Base-by-base conservation (phyloP, 208 protist species). In the Acanthamoeba triangularis region DNA sequence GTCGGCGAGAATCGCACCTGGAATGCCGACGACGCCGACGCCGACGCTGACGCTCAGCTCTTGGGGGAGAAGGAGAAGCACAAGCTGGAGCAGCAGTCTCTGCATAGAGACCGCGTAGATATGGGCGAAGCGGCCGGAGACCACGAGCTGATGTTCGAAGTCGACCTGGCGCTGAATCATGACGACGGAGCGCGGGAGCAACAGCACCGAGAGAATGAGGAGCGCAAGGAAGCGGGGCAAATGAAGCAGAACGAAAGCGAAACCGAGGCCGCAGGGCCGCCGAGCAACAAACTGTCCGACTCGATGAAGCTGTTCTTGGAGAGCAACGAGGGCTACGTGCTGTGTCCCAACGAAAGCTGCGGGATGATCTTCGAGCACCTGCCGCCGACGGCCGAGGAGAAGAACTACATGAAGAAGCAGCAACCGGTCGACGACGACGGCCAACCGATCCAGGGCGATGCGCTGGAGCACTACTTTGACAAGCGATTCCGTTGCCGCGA, bases 361-460 rank as follows among this genome's bases (percentile, higher is more conserved):
- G 85, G 85, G 30, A 69, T 91, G 44, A 44, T 69, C 33, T 91
- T 69, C 56, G 85, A 91, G 85, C 85, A 52, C 33, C 85, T 91
- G 52, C 85, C 33, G 35, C 85, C 85, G 61, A 74, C 56, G 25
- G 44, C 8, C 23, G 52, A 91, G 61, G 61, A 72, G 61, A 16
- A 23, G 14, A 28, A 1, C 67, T 74, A 74, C 67, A 74, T 74
- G 67, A 30, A 20, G 30, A 74, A 41, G 67, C 67, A 74, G 56
- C 44, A 14, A 8, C 61, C 61, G 2, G 61, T 74, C 52, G 56
- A 91, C 61, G 52, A 91, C 35, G 54, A 91, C 61, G 85, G 85
- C 13, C 5, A 91, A 44, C 85, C 85, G 25, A 61, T 91, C 35
- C 20, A 69, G 33, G 85, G 85, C 52, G 35, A 14, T 14, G 85